These are phyloP conservation scores for Lachnellula arida DNA, from an alignment of 2,329 filamentous ascomycete species.

Conservation along the genomic window DNA sequence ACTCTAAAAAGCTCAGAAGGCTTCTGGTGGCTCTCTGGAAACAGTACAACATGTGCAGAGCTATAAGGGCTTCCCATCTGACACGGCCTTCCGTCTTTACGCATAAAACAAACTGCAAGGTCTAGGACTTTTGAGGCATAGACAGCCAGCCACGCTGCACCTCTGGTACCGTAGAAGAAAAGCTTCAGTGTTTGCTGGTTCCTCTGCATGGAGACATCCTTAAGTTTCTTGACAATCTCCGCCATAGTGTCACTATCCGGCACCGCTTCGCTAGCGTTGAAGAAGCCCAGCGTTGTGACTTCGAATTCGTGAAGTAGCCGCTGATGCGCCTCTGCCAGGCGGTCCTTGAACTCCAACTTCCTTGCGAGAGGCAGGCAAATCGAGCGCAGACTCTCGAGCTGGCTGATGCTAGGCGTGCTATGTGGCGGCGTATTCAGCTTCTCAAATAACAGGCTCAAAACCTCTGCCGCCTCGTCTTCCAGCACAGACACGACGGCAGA, in stretches of 20 bases:
- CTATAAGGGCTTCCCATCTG: background rate
- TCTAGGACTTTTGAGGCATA: background rate
- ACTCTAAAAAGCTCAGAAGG: background rate
- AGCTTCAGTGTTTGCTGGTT: background rate
- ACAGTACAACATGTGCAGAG: background rate
- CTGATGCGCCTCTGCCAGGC: background rate
- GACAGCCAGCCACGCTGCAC: background rate
- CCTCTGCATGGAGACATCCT: background rate
- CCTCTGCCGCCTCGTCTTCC: background rate
- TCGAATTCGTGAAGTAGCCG: background rate
- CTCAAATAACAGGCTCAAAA: background rate
- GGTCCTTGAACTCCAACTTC: background rate
- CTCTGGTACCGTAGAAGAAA: background rate
- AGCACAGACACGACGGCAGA: background rate
- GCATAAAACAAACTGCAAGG: background rate
- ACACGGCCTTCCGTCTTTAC: background rate
- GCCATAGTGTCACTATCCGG: background rate
- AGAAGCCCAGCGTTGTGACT: background rate
- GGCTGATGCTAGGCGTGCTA: background rate
- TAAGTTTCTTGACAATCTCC: background rate
- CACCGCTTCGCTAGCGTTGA: background rate
- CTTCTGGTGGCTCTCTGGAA: background rate
- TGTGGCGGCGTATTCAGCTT: background rate
- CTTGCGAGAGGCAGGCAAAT: background rate
- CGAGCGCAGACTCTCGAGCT: background rate